Evolutionary conservation across 352 stramenopile genomes (phyloP).

Genomic region (Globisporangium lucens): DNA sequence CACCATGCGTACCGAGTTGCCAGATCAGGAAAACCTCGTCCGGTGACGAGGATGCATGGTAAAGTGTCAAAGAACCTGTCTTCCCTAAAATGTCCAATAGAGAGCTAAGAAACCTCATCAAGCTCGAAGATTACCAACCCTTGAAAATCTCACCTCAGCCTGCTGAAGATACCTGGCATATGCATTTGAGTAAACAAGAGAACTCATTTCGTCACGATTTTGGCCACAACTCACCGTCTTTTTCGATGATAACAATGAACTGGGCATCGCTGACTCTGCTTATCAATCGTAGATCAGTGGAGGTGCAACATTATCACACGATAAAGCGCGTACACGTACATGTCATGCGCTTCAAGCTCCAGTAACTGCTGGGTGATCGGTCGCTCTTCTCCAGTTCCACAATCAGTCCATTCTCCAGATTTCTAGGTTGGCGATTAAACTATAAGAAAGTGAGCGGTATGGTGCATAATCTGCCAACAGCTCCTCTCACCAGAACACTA

Average conservation of each 20-base stretch:
- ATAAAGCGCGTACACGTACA: conserved; percentile 28
- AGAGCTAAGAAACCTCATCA: not conserved
- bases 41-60: conserved; percentile 92
- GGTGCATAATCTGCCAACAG: not conserved
- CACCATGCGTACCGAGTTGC: conserved; percentile 65
- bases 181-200: not conserved
- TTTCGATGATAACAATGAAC: conserved; percentile 94
- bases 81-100: conserved; percentile 36
- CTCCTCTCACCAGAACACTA: conserved; percentile 36
- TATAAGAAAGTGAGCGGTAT: not conserved
- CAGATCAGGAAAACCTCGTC: conserved; percentile 93
- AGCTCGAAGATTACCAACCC: not conserved
- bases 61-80: conserved; percentile 84
- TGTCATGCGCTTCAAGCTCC: conserved; percentile 37
- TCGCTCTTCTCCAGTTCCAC: conserved; percentile 51
- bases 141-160: conserved; percentile 49
- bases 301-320: not conserved
- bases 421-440: conserved; percentile 24
- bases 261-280: conserved; percentile 64
- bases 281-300: not conserved
- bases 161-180: conserved; percentile 89
- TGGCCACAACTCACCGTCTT: conserved; percentile 77
- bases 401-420: conserved; percentile 54
- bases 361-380: conserved; percentile 79
- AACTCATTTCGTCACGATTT: not conserved